A percentile compares a stretch with the other conserved stretches of the same genome.
Evolutionary conservation across 2,329 filamentous ascomycete genomes (phyloP).

Genomic region (Penicillium sp.): DNA sequence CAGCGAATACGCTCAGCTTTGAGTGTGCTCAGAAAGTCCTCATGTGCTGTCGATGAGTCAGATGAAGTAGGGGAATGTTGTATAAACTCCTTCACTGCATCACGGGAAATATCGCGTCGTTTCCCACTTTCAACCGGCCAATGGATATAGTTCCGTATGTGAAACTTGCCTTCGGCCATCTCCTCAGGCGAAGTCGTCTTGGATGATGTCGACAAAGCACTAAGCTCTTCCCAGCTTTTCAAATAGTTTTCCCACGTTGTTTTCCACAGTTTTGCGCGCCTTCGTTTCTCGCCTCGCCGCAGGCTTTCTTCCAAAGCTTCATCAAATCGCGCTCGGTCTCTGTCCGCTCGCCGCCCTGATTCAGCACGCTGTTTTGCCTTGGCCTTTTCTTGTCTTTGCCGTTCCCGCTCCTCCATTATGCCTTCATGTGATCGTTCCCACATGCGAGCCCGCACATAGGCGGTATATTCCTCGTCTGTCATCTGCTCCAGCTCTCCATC

Average conservation of each 20-base stretch:
- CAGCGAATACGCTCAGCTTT: conserved; percentile 86
- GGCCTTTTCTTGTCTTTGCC: conserved; percentile 51
- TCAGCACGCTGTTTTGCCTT: conserved; percentile 42
- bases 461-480: conserved; percentile 88
- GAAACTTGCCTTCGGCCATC: conserved; percentile 21
- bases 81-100: conserved; percentile 67
- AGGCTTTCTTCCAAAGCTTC: conserved; percentile 67
- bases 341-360: conserved; percentile 22
- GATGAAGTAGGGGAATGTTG: conserved; percentile 45
- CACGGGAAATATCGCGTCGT: conserved; percentile 53
- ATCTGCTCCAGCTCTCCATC: conserved; percentile 69
- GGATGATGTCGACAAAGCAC: conserved; percentile 17
- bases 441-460: conserved; percentile 82
- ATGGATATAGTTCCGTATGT: conserved; percentile 47
- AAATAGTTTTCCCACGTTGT: conserved; percentile 64
- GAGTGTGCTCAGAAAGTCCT: conserved; percentile 51
- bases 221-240: conserved; percentile 57
- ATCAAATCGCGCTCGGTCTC: conserved; percentile 45
- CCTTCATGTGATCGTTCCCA: conserved; percentile 93
- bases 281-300: conserved; percentile 61
- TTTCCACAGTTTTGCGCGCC: conserved; percentile 42
- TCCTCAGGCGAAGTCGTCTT: conserved; percentile 2
- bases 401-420: conserved; percentile 69
- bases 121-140: conserved; percentile 71
- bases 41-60: background rate